A percentile compares a stretch with the other conserved stretches of the same genome.
phyloP scores from a whole-genome alignment of 345 rosid species.

The Laguncularia racemosa region DNA sequence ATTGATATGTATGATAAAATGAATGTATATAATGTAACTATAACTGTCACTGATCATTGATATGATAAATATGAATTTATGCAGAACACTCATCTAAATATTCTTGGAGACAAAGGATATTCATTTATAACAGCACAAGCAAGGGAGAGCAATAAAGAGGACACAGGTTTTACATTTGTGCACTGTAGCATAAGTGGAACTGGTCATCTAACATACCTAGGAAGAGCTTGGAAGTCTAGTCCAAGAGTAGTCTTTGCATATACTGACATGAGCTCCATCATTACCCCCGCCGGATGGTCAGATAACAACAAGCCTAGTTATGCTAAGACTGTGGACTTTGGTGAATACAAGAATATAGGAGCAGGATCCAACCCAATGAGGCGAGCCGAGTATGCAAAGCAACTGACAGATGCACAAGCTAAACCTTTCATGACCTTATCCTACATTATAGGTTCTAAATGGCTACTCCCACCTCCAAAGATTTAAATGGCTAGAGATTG shows the following conservation, averaged over 20 bases:
- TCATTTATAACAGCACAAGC: constrained; percentile 62
- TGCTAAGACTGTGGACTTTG: constrained; percentile 28
- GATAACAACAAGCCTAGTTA: constrained; percentile 14
- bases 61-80: neutral
- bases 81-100: constrained; percentile 33
- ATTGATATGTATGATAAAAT: neutral
- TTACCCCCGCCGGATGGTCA: constrained; percentile 48
- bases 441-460: constrained; percentile 39
- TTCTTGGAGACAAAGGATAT: constrained; percentile 22
- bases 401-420: constrained; percentile 21
- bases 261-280: constrained; percentile 31
- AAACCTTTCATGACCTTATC: constrained; percentile 29
- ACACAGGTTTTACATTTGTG: constrained; percentile 48
- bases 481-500: no score
- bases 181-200: constrained; percentile 45
- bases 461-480: constrained; percentile 68
- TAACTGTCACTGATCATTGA: neutral
- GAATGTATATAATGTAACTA: neutral
- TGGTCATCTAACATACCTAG: constrained; percentile 34
- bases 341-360: constrained; percentile 53
- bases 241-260: constrained; percentile 48
- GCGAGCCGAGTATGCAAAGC: constrained; percentile 30
- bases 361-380: constrained; percentile 20
- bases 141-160: constrained; percentile 20
- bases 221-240: constrained; percentile 53